Base-by-base conservation (phyloP, 768 basidiomycete species). In the Trametes coccinea region DNA sequence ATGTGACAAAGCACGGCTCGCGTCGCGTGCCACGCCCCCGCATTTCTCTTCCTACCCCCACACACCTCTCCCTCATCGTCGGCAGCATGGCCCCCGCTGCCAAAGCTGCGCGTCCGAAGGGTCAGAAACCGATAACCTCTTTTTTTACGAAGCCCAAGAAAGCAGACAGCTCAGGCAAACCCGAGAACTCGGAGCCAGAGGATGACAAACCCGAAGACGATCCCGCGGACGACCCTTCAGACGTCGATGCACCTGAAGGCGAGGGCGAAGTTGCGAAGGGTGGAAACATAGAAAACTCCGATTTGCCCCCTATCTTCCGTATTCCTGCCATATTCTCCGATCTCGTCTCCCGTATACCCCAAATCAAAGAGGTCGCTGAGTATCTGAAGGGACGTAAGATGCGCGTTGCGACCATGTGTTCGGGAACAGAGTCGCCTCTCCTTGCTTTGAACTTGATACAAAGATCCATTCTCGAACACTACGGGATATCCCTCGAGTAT, bases 361-460 rank as follows among this genome's bases (percentile, higher is more conserved):
- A 85, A 56, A 84, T 93, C 63, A 83, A 85, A 69, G 76, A 77
- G 2, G 85, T 92, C 44, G 87, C 83, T 16, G 79, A 87, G 66
- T 87, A 79, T 47, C 75, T 92, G 50, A 74, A 81, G 60, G 93
- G 94, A 2, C 84, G 94, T 60, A 93, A 90, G 69, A 78, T 98
- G 72, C 90, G 94, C 73, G 85, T 98, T 61, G 95, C 94, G 4
- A 98, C 95, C 10, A 98, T 98, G 95, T 97, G 90, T 75, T 96
- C 94, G 44, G 95, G 95, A 29, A 98, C 95, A 5, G 95, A 98
- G 71, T 93, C 93, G 2, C 95, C 95, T 53, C 82, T 98, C 27
- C 86, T 97, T 39, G 95, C 95, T 13, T 79, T 98, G 48, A 88
- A 91, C 33, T 76, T 95, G 62, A 92, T 97, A 47, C 87, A 87